phyloP scores from a whole-genome alignment of 371 early-diverging fungal genomes.

The Actinomucor elegans region DNA sequence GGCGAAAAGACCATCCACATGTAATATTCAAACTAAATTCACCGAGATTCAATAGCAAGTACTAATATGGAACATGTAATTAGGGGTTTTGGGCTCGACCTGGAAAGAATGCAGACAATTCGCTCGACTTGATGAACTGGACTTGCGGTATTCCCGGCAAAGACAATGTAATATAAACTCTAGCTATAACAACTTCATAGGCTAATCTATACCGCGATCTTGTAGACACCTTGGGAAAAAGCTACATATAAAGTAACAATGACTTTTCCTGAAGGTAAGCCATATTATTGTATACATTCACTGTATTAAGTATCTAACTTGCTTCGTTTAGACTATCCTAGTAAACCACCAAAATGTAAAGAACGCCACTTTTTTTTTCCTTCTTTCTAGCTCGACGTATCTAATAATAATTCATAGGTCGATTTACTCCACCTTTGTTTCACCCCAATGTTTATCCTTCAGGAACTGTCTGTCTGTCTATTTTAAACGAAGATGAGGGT shows the following conservation, averaged over 20 bases:
- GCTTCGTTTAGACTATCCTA: constrained; percentile 66
- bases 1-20: constrained; percentile 96
- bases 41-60: too few species aligned
- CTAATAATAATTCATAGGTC: too few species aligned
- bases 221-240: constrained; percentile 93
- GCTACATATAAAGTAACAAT: constrained; percentile 93
- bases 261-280: constrained; percentile 84
- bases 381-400: too few species aligned
- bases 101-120: constrained; percentile 77
- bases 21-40: constrained; percentile 56
- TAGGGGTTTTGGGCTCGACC: constrained; percentile 90
- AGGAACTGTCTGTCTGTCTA: constrained; percentile 99
- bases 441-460: constrained; percentile 99
- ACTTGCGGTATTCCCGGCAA: constrained; percentile 95
- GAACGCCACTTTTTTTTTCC: too few species aligned
- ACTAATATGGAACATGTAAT: too few species aligned
- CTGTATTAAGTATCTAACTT: not conserved
- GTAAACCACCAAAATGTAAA: constrained; percentile 84
- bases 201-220: not conserved
- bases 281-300: not conserved
- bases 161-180: constrained; percentile 54
- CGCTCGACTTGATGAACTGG: constrained; percentile 90
- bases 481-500: constrained; percentile 94
- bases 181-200: too few species aligned
- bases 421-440: constrained; percentile 91